These are phyloP conservation scores for Stagonosporopsis cucurbitacearum DNA, from an alignment of 2,329 filamentous ascomycete genomes.

Conservation along the genomic window DNA sequence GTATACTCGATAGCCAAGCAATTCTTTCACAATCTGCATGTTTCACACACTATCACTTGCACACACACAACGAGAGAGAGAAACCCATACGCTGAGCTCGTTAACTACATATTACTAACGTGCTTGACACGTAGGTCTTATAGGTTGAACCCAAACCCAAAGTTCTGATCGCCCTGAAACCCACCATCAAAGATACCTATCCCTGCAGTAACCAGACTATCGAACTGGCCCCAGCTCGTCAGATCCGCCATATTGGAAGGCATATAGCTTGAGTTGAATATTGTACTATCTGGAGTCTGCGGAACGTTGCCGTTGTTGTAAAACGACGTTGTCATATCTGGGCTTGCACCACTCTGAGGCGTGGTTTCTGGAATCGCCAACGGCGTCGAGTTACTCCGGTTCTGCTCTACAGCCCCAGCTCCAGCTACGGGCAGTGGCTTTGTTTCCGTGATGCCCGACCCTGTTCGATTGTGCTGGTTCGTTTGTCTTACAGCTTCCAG, in stretches of 20 bases:
- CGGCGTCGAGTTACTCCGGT: neutral
- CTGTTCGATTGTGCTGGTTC: slow-evolving; percentile 10
- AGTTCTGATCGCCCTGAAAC: slow-evolving; percentile 30
- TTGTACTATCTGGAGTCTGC: slow-evolving; percentile 38
- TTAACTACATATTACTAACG: neutral
- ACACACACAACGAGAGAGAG: too few relatives aligned
- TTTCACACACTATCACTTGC: too few relatives aligned
- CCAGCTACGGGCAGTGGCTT: slow-evolving; percentile 3
- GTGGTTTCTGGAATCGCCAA: slow-evolving; percentile 12
- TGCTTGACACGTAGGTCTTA: neutral
- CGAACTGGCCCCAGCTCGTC: slow-evolving; percentile 49
- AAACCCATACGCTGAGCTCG: neutral
- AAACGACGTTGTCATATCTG: slow-evolving; percentile 18
- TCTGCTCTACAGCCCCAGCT: neutral
- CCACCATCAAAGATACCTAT: slow-evolving; percentile 43
- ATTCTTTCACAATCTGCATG: neutral
- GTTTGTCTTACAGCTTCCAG: slow-evolving; percentile 49
- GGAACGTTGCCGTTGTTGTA: slow-evolving; percentile 31
- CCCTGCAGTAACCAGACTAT: slow-evolving; percentile 46
- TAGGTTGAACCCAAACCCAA: slow-evolving; percentile 32
- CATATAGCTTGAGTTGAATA: slow-evolving; percentile 31
- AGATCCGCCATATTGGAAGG: slow-evolving; percentile 43
- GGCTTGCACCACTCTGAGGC: slow-evolving; percentile 25
- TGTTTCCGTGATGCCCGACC: neutral
- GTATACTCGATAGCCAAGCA: neutral